Evolutionary conservation across 345 rosid genomes (phyloP).

Genomic region (Schrenkiella parvula): DNA sequence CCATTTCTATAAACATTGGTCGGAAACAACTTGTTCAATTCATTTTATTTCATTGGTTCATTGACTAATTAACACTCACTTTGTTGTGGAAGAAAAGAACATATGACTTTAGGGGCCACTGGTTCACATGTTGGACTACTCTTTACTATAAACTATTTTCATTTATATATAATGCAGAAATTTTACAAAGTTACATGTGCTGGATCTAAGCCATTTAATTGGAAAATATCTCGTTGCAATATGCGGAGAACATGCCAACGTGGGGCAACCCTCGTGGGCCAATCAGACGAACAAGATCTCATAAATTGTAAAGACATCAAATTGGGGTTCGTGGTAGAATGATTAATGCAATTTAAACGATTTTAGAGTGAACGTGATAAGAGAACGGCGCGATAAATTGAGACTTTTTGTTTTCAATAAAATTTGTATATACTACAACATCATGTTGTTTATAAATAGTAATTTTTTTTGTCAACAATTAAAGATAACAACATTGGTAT

Average conservation of each 20-base stretch:
- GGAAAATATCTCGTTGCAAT: not conserved
- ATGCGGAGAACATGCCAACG: constrained; percentile 23
- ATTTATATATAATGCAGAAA: not conserved
- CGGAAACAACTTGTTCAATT: not conserved
- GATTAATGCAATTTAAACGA: constrained; percentile 1
- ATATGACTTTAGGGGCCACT: not conserved
- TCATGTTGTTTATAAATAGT: too few species aligned
- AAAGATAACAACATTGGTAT: too few species aligned
- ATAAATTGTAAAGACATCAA: not conserved
- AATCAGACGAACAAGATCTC: constrained; percentile 20
- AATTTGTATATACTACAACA: not conserved
- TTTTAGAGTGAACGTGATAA: not conserved
- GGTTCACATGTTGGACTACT: not conserved
- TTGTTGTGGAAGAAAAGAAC: not conserved
- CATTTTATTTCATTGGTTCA: not conserved
- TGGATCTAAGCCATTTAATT: not conserved
- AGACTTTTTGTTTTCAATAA: not conserved
- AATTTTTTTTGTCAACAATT: too few species aligned
- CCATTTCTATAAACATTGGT: not conserved
- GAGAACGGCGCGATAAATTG: not conserved
- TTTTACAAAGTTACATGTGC: not conserved
- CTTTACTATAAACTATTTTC: not conserved
- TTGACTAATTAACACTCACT: not conserved
- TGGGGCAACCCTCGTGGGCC: constrained; percentile 11
- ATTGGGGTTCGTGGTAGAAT: not conserved